Base-by-base conservation (phyloP, 2,329 filamentous ascomycete species). In the Bipolaris cookei region DNA sequence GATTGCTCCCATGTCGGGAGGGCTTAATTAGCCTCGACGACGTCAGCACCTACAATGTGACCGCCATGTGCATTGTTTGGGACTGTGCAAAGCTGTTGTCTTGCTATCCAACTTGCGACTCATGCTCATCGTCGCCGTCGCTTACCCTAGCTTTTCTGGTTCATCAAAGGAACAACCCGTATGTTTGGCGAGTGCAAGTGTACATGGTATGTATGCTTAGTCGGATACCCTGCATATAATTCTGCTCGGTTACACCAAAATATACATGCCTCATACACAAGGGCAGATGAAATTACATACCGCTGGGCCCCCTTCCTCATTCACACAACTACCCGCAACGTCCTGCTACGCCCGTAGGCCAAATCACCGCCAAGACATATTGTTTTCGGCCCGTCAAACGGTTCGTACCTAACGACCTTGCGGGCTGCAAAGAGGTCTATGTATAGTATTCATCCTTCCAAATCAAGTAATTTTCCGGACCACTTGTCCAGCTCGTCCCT, bases 1-100 rank as follows among this genome's bases (percentile, higher is more conserved):
- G 43, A 37, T 38, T 32, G 30, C 37, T 54, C 51, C 35, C 44
- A n/a, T 54, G 35, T 49, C 51, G 51, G 35, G n/a, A 42, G 37
- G 28, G 20, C 51, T 49, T 51, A 28, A 30, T 42, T 54, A 39
- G 51, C 44, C 6, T 54, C 14, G 28, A 46, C 43, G 16, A 46
- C 43, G 16, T 23, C 20, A 41, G 28, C 28, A 14, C 7, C 16
- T n/a, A 21, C 4, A 16, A 20, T 18, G 43, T 45, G n/a, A 30
- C 16, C 13, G 43, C 43, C 16, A n/a, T 34, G 43, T 21, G 38
- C 38, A 41, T 41, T n/a, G 4, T 23, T 41, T 41, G 38, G 38
- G 6, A 41, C 38, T 23, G 38, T 11, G 38, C 38, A 20, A 23
- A 41, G 38, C 38, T 20, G 4, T 16, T 11, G 4, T 39, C 37